phyloP scores from a whole-genome alignment of 2,329 filamentous ascomycete genomes.

The Myriangium duriaei region DNA sequence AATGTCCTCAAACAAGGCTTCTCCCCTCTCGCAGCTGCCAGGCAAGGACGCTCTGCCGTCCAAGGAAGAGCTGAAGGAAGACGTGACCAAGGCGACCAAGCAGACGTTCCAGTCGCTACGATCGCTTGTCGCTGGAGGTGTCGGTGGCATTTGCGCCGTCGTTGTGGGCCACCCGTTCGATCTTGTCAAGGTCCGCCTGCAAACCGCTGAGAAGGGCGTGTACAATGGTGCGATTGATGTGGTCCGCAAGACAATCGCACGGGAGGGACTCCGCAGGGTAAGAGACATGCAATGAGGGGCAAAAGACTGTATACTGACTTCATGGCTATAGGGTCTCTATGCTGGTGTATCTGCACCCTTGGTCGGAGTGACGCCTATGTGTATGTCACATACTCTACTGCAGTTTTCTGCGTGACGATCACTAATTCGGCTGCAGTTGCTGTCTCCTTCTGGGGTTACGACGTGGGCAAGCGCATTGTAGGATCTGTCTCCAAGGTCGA shows the following conservation, averaged over 20 bases:
- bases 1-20: conserved; percentile 1
- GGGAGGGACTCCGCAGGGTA: conserved; percentile 60
- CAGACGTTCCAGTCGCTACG: conserved; percentile 54
- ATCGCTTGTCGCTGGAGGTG: conserved; percentile 78
- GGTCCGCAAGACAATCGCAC: conserved; percentile 73
- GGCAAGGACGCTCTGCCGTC: conserved; percentile 19
- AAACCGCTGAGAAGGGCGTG: conserved; percentile 88
- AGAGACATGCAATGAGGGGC: conserved; percentile 8
- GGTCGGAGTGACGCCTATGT: conserved; percentile 97
- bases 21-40: conserved; percentile 1
- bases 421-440: conserved; percentile 36
- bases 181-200: conserved; percentile 90
- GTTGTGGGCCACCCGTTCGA: conserved; percentile 92
- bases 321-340: conserved; percentile 60
- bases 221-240: conserved; percentile 88
- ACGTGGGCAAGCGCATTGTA: conserved; percentile 85
- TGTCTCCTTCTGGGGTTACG: conserved; percentile 72
- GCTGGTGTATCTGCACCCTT: conserved; percentile 93
- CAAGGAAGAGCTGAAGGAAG: conserved; percentile 38
- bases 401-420: background rate
- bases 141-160: conserved; percentile 87
- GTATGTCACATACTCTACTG: conserved; percentile 46
- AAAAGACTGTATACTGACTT: background rate
- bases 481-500: conserved; percentile 51
- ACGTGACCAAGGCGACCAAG: conserved; percentile 39